phyloP scores from a whole-genome alignment of 1,284 basidiomycete species.

The Leccinum cinnamomeum region DNA sequence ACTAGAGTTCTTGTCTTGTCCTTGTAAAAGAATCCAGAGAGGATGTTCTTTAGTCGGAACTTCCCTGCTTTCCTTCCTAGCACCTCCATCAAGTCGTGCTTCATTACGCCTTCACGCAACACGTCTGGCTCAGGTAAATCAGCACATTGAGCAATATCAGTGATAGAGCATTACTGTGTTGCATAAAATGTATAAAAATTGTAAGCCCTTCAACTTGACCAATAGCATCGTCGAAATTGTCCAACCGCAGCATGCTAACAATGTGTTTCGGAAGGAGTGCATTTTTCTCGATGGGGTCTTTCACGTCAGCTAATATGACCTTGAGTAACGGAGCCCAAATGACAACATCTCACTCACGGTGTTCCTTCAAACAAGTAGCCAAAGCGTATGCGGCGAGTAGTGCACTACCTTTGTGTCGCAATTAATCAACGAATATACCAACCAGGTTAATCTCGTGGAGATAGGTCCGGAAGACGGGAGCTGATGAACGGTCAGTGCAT shows the following conservation, averaged over 20 bases:
- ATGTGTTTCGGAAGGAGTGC: conserved; percentile 10
- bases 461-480: not conserved
- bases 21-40: conserved; percentile 17
- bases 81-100: conserved; percentile 17
- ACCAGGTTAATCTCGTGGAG: conserved; percentile 3
- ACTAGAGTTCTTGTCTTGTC: conserved; percentile 11
- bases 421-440: conserved; percentile 9
- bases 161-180: conserved; percentile 11
- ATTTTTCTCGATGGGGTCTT: not conserved
- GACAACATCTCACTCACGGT: conserved; percentile 8
- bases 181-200: conserved; percentile 14
- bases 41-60: conserved; percentile 11
- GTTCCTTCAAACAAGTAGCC: conserved; percentile 15
- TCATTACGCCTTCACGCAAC: conserved; percentile 16
- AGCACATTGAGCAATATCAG: not conserved
- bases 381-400: conserved; percentile 21
- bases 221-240: conserved; percentile 18
- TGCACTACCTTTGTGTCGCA: conserved; percentile 10
- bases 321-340: not conserved
- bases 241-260: conserved; percentile 15
- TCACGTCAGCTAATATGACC: conserved; percentile 20
- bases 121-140: conserved; percentile 13
- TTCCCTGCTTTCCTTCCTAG: conserved; percentile 17
- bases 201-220: conserved; percentile 15
- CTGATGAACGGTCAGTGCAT: too few relatives aligned